phyloP scores from a whole-genome alignment of 192 early-diverging fungal species.

The Coemansia sp. region DNA sequence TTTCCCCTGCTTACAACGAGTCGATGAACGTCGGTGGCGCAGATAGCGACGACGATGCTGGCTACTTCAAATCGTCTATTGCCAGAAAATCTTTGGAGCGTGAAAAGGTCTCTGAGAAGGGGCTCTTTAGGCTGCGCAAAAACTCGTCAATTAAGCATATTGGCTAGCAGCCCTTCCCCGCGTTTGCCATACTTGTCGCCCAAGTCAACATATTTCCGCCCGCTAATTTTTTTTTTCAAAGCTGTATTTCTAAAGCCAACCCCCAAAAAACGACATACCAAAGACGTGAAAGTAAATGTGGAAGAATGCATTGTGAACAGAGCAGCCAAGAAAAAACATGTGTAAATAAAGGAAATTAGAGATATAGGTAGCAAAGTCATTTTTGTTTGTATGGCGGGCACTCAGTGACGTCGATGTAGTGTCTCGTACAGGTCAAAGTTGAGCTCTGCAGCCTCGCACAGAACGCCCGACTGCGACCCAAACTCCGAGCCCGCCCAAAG shows the following conservation, averaged over 20 bases:
- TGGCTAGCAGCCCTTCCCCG: conserved; percentile 11
- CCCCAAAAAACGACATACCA: background rate
- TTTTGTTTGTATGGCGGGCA: background rate
- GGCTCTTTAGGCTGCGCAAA: conserved; percentile 39
- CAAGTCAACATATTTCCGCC: background rate
- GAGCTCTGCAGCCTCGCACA: conserved; percentile 50
- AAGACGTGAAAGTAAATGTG: background rate
- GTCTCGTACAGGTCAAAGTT: conserved; percentile 54
- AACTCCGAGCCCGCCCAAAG: conserved; percentile 31
- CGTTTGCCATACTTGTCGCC: background rate
- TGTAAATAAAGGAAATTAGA: background rate
- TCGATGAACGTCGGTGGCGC: conserved; percentile 5
- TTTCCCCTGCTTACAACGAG: conserved; percentile 20
- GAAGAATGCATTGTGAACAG: background rate
- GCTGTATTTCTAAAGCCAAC: background rate
- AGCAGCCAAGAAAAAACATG: background rate
- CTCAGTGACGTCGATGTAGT: conserved; percentile 30
- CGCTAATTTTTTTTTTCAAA: background rate
- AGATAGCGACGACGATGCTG: conserved; percentile 30
- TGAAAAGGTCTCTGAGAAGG: conserved; percentile 17
- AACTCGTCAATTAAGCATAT: conserved; percentile 38
- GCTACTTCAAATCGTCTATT: conserved; percentile 34
- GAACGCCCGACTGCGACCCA: conserved; percentile 30
- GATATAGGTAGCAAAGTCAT: background rate
- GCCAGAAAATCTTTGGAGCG: conserved; percentile 16